Percentiles rank a stretch among this genome's conserved stretches.
Evolutionary conservation across 2,329 filamentous ascomycete genomes (phyloP).

Genomic region (Cryphonectria naterciae): DNA sequence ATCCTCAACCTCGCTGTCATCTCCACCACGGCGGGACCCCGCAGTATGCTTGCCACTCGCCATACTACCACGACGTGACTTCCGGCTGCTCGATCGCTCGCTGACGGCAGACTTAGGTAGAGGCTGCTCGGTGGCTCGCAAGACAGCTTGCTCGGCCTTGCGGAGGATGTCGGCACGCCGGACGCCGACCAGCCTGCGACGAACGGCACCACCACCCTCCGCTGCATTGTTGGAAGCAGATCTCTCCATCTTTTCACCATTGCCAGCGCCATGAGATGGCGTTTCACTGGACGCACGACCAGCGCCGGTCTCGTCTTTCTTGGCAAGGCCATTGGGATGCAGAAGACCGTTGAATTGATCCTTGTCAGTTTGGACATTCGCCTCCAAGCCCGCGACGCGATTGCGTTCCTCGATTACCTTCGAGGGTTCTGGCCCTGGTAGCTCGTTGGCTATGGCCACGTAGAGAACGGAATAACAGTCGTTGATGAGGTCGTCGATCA

Average conservation of each 20-base stretch:
- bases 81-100: slow-evolving; percentile 37
- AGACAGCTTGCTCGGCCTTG: slow-evolving; percentile 63
- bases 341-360: slow-evolving; percentile 34
- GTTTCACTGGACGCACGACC: slow-evolving; percentile 26
- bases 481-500: slow-evolving; percentile 91
- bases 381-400: slow-evolving; percentile 45
- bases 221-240: slow-evolving; percentile 37
- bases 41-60: slow-evolving; percentile 46
- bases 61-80: slow-evolving; percentile 55
- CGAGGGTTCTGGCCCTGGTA: slow-evolving; percentile 57
- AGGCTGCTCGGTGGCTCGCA: slow-evolving; percentile 53
- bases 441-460: slow-evolving; percentile 63
- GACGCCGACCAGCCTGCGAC: slow-evolving; percentile 50
- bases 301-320: slow-evolving; percentile 14
- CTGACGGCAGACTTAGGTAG: slow-evolving; percentile 43
- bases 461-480: slow-evolving; percentile 86
- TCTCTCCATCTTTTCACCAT: slow-evolving; percentile 45
- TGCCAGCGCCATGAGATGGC: slow-evolving; percentile 31
- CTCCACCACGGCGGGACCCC: slow-evolving; percentile 41
- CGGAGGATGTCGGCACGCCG: slow-evolving; percentile 62
- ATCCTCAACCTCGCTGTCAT: slow-evolving; percentile 42
- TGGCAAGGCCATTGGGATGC: slow-evolving; percentile 31
- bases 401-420: slow-evolving; percentile 51
- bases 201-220: slow-evolving; percentile 38
- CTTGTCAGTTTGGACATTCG: slow-evolving; percentile 39